These are phyloP conservation scores for Neoboletus subvelutipes DNA, from an alignment of 768 basidiomycete species.

Conservation along the genomic window DNA sequence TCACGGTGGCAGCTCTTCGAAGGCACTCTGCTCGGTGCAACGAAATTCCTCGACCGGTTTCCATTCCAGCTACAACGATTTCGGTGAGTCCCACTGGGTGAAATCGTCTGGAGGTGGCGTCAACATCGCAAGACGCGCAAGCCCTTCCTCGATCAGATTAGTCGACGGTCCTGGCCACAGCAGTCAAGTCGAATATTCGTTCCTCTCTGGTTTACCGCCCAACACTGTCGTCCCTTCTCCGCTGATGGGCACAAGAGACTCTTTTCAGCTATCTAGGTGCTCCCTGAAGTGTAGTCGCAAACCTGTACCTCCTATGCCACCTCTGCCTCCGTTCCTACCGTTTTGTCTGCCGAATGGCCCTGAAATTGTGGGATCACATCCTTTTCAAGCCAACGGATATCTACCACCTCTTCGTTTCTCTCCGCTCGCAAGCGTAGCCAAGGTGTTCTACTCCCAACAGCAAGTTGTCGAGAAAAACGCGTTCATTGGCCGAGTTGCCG, in stretches of 20 bases:
- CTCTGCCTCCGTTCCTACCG: conserved; percentile 18
- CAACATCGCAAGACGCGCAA: conserved; percentile 8
- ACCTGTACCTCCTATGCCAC: conserved; percentile 22
- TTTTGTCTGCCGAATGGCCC: neutral
- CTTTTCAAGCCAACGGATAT: neutral
- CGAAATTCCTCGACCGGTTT: neutral
- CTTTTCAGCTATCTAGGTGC: conserved; percentile 26
- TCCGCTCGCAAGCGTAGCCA: conserved; percentile 12
- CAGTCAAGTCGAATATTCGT: conserved; percentile 21
- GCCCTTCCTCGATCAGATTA: conserved; percentile 27
- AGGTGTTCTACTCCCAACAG: conserved; percentile 2
- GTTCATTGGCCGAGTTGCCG: neutral
- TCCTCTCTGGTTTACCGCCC: conserved; percentile 27
- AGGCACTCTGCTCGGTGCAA: neutral
- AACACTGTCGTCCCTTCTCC: conserved; percentile 18
- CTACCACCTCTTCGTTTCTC: conserved; percentile 24
- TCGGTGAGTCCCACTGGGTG: conserved; percentile 2
- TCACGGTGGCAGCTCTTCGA: neutral
- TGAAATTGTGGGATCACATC: neutral
- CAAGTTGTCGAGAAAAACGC: neutral
- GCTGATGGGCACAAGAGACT: conserved; percentile 26
- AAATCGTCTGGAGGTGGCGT: neutral
- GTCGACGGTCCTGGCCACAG: conserved; percentile 16
- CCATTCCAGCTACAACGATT: neutral
- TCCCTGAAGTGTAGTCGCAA: conserved; percentile 14